These are phyloP conservation scores for Ceratobasidium sp. DNA, from an alignment of 1,284 basidiomycete species.

Conservation along the genomic window DNA sequence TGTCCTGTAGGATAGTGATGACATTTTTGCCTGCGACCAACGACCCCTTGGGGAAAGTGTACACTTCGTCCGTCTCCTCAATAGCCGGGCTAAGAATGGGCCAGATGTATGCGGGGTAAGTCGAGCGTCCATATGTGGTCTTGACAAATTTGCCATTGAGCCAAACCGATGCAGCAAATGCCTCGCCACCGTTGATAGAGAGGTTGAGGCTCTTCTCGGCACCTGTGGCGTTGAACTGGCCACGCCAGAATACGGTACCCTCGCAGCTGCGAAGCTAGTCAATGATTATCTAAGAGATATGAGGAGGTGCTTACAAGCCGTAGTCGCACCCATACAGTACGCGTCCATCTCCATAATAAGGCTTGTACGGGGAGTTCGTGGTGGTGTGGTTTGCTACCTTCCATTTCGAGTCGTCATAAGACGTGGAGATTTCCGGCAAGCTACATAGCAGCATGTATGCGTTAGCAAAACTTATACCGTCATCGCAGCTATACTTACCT, in stretches of 20 bases:
- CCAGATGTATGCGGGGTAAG: constrained; percentile 41
- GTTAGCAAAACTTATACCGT: neutral
- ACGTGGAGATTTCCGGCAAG: constrained; percentile 72
- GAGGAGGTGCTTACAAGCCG: constrained; percentile 71
- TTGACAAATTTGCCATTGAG: constrained; percentile 78
- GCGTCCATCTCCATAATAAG: constrained; percentile 75
- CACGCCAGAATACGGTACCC: constrained; percentile 82
- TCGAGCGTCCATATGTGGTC: constrained; percentile 74
- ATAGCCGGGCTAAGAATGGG: constrained; percentile 51
- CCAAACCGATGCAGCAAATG: constrained; percentile 84
- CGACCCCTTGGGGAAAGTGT: constrained; percentile 70
- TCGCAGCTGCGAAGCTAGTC: constrained; percentile 69
- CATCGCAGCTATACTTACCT: constrained; percentile 1
- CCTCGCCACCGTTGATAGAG: constrained; percentile 83
- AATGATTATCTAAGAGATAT: neutral
- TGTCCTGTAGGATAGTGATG: constrained; percentile 78
- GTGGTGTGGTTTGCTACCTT: constrained; percentile 72
- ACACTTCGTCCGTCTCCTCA: constrained; percentile 74
- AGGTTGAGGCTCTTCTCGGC: constrained; percentile 73
- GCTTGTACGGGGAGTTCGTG: constrained; percentile 77
- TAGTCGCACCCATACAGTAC: constrained; percentile 86
- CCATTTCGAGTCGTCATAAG: constrained; percentile 75
- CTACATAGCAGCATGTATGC: constrained; percentile 50
- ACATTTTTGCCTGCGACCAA: constrained; percentile 70
- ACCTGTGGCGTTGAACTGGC: constrained; percentile 76